Evolutionary conservation across 2,329 filamentous ascomycete species (phyloP).

Genomic region (Microdochium paspali): DNA sequence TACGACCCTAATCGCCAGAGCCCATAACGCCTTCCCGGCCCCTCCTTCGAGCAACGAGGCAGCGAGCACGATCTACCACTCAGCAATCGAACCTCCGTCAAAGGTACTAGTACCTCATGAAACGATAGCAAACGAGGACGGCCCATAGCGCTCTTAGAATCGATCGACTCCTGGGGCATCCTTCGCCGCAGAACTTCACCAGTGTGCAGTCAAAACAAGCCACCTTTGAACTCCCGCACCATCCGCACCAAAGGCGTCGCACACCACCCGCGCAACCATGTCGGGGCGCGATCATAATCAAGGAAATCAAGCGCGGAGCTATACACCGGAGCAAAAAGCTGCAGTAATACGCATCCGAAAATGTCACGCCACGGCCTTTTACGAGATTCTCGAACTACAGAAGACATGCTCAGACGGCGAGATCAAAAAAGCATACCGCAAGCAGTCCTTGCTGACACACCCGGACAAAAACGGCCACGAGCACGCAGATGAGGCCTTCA

Average conservation of each 20-base stretch:
- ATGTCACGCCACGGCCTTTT: slow-evolving; percentile 82
- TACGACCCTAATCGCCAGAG: too few relatives aligned
- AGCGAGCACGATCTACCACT: too few relatives aligned
- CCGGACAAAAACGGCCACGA: slow-evolving; percentile 98
- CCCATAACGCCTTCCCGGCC: too few relatives aligned
- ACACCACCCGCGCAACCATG: slow-evolving; percentile 40
- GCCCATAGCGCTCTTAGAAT: too few relatives aligned
- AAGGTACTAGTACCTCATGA: too few relatives aligned
- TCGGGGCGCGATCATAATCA: slow-evolving; percentile 62
- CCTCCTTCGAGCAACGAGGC: too few relatives aligned
- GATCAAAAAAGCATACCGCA: slow-evolving; percentile 97
- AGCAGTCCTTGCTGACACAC: slow-evolving; percentile 87
- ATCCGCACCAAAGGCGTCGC: slow-evolving; percentile 2
- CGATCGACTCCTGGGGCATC: too few relatives aligned
- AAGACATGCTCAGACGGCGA: slow-evolving; percentile 65
- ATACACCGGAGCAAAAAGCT: slow-evolving; percentile 82
- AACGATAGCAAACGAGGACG: too few relatives aligned
- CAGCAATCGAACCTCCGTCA: too few relatives aligned
- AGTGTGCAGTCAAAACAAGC: too few relatives aligned
- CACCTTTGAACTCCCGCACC: background rate
- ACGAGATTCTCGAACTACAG: slow-evolving; percentile 81
- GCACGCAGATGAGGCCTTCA: slow-evolving; percentile 94
- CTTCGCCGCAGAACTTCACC: too few relatives aligned
- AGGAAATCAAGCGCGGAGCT: slow-evolving; percentile 66
- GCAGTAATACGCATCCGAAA: slow-evolving; percentile 82